Conservation (phyloP, 352 stramenopile species). For the Albugo candida region DNA sequence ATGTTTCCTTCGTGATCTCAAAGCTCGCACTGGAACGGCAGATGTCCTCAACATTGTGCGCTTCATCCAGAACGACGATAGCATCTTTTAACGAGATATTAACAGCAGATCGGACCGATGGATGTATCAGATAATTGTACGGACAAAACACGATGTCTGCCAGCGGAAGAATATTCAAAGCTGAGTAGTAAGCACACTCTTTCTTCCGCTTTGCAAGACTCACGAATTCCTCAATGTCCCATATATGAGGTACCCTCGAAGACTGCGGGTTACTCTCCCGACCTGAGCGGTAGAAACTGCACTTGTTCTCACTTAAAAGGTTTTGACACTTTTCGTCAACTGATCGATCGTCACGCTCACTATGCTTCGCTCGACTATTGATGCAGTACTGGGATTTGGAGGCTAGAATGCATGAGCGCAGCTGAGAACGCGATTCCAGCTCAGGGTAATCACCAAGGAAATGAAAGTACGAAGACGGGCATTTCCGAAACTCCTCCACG, state of each 20-base stretch:
- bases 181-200: slow-evolving; percentile 65
- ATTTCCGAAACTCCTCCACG: slow-evolving; percentile 62
- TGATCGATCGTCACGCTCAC: slow-evolving; percentile 13
- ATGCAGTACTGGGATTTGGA: slow-evolving; percentile 70
- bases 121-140: slow-evolving; percentile 79
- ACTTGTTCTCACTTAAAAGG: slow-evolving; percentile 29
- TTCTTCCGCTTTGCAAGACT: slow-evolving; percentile 43
- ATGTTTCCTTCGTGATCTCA: slow-evolving; percentile 32
- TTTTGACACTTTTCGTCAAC: slow-evolving; percentile 65
- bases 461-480: slow-evolving; percentile 31
- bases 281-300: slow-evolving; percentile 31
- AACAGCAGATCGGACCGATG: slow-evolving; percentile 43
- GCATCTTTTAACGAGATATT: slow-evolving; percentile 48
- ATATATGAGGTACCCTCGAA: slow-evolving; percentile 31
- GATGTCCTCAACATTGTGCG: slow-evolving; percentile 77
- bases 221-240: slow-evolving; percentile 75
- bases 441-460: too few species aligned
- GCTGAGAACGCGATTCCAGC: not conserved
- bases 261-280: slow-evolving; percentile 30
- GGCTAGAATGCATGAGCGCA: slow-evolving; percentile 66
- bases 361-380: slow-evolving; percentile 40
- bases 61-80: slow-evolving; percentile 72
- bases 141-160: slow-evolving; percentile 72
- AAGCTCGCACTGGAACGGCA: slow-evolving; percentile 58
- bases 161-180: slow-evolving; percentile 21